Evolutionary conservation across 2,329 filamentous ascomycete species (phyloP), one percentile per base, ranked within the genome.

Genomic region (Pestalotiopsis sp.): DNA sequence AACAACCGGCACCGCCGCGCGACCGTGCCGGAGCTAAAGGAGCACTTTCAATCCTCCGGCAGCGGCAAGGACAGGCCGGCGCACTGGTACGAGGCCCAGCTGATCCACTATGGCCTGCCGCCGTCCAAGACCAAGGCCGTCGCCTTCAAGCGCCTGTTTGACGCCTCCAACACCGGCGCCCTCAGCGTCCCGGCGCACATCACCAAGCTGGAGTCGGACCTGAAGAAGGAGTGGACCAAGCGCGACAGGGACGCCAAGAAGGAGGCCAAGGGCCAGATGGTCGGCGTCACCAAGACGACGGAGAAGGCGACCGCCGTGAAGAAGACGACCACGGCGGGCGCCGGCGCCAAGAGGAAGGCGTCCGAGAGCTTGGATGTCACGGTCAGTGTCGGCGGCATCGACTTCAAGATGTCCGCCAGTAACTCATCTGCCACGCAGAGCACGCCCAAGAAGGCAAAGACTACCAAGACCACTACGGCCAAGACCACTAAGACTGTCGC

Each of bases 51-150:
- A 59, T 70, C 69, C 20, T 75, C 76, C 5, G 80, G 80, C 52
- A 79, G 71, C 49, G 78, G 79, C 31, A 81, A 79, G 58, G 86
- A 90, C 72, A 83, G 83, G 58, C 84, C 87, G 0, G 87, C 82
- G 1, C 87, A 90, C 71, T 91, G 86, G 85, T 91, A 88, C 68
- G 84, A 88, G 70, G 88, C 89, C 0, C 88, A 91, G 70, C 82
- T 91, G 12, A 77, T 89, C 3, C 89, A 91, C 77, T 91, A 91
- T 77, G 88, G 87, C 1, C 80, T 91, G 0, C 81, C 80, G 6
- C 82, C 83, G 0, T 88, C 86, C 20, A 88, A 88, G 73, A 82
- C 83, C 59, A 91, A 91, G 77, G 83, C 86, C 25, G 83, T 84
- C 0, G 88, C 88, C 11, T 87, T 88, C 68, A 85, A 89, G 79